phyloP scores from a whole-genome alignment of 2,329 filamentous ascomycete genomes.

The Trichoderma atrobrunneum region DNA sequence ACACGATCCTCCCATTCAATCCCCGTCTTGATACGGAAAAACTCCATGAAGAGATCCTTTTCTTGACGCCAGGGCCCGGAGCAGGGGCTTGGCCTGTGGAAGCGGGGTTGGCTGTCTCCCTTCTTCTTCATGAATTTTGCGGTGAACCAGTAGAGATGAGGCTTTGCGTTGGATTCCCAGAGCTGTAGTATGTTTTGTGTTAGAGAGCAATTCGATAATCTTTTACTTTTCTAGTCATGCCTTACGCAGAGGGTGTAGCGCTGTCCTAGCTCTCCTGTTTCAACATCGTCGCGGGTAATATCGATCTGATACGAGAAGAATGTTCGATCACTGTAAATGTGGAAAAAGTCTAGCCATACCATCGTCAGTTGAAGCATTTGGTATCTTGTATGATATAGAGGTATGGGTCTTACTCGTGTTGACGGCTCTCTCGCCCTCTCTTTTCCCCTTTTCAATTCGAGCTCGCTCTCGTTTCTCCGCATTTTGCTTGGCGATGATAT shows the following conservation, averaged over 20 bases:
- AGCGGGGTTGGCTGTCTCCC: conserved; percentile 35
- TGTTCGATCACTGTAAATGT: conserved; percentile 60
- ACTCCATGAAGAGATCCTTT: conserved; percentile 50
- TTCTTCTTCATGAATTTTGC: conserved; percentile 48
- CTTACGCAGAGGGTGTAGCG: conserved; percentile 59
- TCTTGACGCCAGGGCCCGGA: conserved; percentile 43
- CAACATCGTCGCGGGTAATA: conserved; percentile 52
- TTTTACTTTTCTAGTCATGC: neutral
- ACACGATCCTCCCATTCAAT: conserved; percentile 59
- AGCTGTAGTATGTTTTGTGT: conserved; percentile 46
- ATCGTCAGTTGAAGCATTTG: neutral
- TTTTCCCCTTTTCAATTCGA: conserved; percentile 39
- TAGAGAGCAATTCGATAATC: neutral
- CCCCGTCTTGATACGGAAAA: conserved; percentile 58
- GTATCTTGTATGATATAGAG: neutral
- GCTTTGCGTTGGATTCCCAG: conserved; percentile 61
- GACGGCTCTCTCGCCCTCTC: conserved; percentile 42
- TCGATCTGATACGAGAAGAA: conserved; percentile 63
- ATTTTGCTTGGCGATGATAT: conserved; percentile 30
- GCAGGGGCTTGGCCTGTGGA: conserved; percentile 39
- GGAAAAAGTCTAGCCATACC: conserved; percentile 53
- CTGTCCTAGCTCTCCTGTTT: conserved; percentile 49
- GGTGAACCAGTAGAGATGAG: conserved; percentile 60
- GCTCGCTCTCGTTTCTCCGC: conserved; percentile 33
- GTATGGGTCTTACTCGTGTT: conserved; percentile 46